These are phyloP conservation scores for Durotheca rogersii DNA, from an alignment of 495 filamentous ascomycete species.

Conservation along the genomic window DNA sequence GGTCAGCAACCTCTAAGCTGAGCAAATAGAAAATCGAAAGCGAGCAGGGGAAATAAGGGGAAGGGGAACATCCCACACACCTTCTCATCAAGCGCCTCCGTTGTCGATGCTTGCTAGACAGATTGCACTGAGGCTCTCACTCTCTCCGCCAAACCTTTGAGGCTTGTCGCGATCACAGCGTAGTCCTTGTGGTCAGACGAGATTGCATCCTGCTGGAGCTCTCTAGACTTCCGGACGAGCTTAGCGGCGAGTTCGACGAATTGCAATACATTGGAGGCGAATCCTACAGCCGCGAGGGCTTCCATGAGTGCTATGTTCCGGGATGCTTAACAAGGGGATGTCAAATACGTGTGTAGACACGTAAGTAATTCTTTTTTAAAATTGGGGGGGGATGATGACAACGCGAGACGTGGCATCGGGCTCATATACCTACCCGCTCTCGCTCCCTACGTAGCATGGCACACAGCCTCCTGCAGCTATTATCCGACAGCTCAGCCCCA, in stretches of 20 bases:
- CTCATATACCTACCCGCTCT: too few relatives aligned
- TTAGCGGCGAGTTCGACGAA: conserved; percentile 15
- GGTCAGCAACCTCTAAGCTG: too few relatives aligned
- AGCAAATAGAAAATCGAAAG: background rate
- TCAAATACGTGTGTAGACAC: too few relatives aligned
- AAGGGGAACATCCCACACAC: background rate
- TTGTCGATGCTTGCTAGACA: background rate
- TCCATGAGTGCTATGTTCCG: background rate
- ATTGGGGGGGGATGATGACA: too few relatives aligned
- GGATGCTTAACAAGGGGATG: background rate
- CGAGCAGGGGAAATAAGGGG: background rate
- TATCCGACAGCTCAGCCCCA: background rate
- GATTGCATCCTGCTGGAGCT: background rate
- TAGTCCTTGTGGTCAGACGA: conserved; percentile 3
- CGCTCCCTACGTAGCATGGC: too few relatives aligned
- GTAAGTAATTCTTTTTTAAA: too few relatives aligned
- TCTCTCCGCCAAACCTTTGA: background rate
- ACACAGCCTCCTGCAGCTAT: too few relatives aligned
- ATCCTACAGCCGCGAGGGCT: conserved; percentile 8
- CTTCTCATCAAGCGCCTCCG: background rate
- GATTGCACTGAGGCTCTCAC: conserved; percentile 1
- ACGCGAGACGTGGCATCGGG: too few relatives aligned
- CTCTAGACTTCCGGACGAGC: conserved; percentile 5
- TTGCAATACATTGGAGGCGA: conserved; percentile 19
- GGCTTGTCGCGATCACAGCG: background rate